Evolutionary conservation across 2,329 filamentous ascomycete species (phyloP).

Genomic region (Taxawa tesnikishii): DNA sequence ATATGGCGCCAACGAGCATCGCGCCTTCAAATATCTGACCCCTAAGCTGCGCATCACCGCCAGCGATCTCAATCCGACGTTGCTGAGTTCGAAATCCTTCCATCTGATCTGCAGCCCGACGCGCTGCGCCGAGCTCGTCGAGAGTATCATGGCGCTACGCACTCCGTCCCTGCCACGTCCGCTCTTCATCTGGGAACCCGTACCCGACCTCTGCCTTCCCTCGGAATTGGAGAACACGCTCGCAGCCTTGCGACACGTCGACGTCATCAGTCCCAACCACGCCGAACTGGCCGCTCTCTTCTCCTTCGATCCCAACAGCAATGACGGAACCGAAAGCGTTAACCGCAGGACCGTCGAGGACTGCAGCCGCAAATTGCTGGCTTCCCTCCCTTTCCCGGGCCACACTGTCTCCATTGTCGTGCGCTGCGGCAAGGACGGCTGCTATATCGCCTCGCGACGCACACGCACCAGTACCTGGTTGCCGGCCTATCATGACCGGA

Average conservation of each 20-base stretch:
- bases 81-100: conserved; percentile 65
- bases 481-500: conserved; percentile 56
- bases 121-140: conserved; percentile 64
- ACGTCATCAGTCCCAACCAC: conserved; percentile 69
- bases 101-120: conserved; percentile 76
- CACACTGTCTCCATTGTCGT: conserved; percentile 50
- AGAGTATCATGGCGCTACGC: conserved; percentile 51
- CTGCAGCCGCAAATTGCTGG: conserved; percentile 20
- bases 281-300: conserved; percentile 81
- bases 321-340: conserved; percentile 23
- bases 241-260: conserved; percentile 39
- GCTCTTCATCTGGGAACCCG: conserved; percentile 87
- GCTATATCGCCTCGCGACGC: conserved; percentile 36
- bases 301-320: conserved; percentile 34
- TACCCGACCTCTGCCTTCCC: conserved; percentile 74
- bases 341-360: conserved; percentile 26
- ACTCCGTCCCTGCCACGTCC: conserved; percentile 34
- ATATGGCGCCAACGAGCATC: conserved; percentile 48
- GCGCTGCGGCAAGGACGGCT: conserved; percentile 60
- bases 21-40: conserved; percentile 71
- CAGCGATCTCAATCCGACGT: conserved; percentile 50
- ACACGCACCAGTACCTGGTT: conserved; percentile 47
- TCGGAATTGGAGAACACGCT: conserved; percentile 44
- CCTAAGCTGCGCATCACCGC: conserved; percentile 73
- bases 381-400: conserved; percentile 14